Conservation (phyloP, 805 yeast genomes). For the Danielozyma ontarioensis region DNA sequence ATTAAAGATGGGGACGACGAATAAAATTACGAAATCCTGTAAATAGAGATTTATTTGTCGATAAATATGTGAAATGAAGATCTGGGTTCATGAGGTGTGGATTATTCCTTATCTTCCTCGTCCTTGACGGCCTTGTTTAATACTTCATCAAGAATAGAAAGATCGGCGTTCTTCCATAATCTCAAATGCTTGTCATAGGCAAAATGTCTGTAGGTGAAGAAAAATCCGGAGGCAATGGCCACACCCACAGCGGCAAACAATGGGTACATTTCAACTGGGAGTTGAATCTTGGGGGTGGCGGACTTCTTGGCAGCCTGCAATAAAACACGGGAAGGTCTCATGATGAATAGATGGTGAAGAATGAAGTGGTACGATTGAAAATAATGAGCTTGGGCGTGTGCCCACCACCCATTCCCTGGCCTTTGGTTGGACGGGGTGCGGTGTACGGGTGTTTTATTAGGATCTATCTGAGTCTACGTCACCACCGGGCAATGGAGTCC, state of each 20-base stretch:
- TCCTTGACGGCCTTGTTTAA: slow-evolving; percentile 32
- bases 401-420: slow-evolving; percentile 1
- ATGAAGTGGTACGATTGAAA: background rate
- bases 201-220: slow-evolving; percentile 45
- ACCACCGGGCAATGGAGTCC: slow-evolving; percentile 32
- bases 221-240: slow-evolving; percentile 32
- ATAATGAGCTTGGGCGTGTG: slow-evolving; percentile 1
- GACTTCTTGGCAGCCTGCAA: slow-evolving; percentile 36
- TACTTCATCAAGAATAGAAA: slow-evolving; percentile 38
- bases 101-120: slow-evolving; percentile 6
- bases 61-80: no score
- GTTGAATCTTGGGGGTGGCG: slow-evolving; percentile 10
- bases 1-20: slow-evolving; percentile 28
- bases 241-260: slow-evolving; percentile 42
- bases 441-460: slow-evolving; percentile 4
- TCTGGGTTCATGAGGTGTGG: no score
- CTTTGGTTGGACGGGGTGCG: slow-evolving; percentile 8
- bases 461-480: background rate
- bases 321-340: slow-evolving; percentile 38
- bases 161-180: slow-evolving; percentile 42
- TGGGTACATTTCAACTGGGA: slow-evolving; percentile 44
- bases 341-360: slow-evolving; percentile 8
- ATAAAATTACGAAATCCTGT: background rate
- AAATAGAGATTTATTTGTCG: background rate
- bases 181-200: slow-evolving; percentile 41